Base-by-base conservation (phyloP, 371 early-diverging fungal species). In the Mucor lusitanicus region DNA sequence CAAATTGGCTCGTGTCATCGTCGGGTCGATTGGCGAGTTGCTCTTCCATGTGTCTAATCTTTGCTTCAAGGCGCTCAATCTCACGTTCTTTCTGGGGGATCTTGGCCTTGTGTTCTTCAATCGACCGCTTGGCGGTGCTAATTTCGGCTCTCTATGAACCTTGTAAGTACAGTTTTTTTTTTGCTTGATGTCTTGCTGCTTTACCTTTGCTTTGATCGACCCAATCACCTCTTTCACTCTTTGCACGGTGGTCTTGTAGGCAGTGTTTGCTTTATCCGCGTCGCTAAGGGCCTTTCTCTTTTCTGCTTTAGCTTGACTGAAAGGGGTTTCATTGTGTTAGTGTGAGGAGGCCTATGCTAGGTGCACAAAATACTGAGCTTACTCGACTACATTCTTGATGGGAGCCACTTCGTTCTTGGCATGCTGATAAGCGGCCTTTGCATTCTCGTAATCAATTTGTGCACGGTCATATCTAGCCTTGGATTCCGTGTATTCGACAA, bases 401-500 rank as follows among this genome's bases (percentile, higher is more conserved):
- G 88, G 89, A 23, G 74, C 83, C 6, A 74, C 61, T 13, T 82
- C 84, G n/a, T 68, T 63, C 48, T 78, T 72, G 33, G 83, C 66
- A 30, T 74, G 63, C 44, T 74, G 72, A 56, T 82, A 78, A 8
- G 65, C 67, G 0, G 61, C 71, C 15, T 81, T 78, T 21, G 78
- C 79, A 7, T 62, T 59, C 6, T 83, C 67, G 0, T 87, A 76
- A 1, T 33, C 64, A 19, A 73, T 77, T 59, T 90, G 91, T 19
- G 85, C 74, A 1, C 58, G 48, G 37, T 90, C 88, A 63, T 87
- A 83, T 37, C 53, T 76, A 1, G 76, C 77, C 64, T 88, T 89
- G 7, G 91, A 87, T 12, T 82, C 82, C 0, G 84, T 81, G 71
- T 91, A 91, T 42, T 80, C 77, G 5, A 87, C 88, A 42, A 91